Evolutionary conservation across 192 early-diverging fungal species (phyloP), one percentile per base, ranked within the genome.

Genomic region (Coemansia sp.): DNA sequence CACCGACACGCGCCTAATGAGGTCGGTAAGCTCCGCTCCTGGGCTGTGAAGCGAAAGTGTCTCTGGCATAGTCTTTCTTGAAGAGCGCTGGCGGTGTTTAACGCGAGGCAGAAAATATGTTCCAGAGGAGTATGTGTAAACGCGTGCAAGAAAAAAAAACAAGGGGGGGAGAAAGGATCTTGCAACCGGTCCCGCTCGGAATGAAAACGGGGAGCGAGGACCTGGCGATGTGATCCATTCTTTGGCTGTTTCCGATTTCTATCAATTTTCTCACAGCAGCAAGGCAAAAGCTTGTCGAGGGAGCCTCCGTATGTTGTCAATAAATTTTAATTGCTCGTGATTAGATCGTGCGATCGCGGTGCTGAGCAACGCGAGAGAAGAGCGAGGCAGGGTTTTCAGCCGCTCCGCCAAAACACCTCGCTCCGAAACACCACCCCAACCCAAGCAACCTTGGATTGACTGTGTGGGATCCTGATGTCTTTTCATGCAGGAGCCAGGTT

Each of bases 1-100:
- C 6, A 50, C 34, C 1, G 79, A 70, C 16, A 82, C 75, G 61
- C 75, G 75, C 34, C 67, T 69, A 14, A 82, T 52, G 25, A 82
- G 65, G 26, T 18, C 43, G 2, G 37, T 16, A 16, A 72, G 61
- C 65, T 66, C 56, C 6, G 25, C 11, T 39, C 65, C 45, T 16
- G 58, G 42, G 34, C 66, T 57, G 38, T 38, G 26, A 18, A 79
- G 72, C 3, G 21, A 0, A 18, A 69, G 65, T 42, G 77, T 79
- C 48, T 79, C 68, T 11, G 77, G 77, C 77, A 79, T 79, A 0
- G 37, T 13, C 6, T 65, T 56, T 58, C 9, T 10, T 45, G 43
- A 45, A 45, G 43, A 45, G 43, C 13, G 16, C 16, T 1, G 4
- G 14, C 3, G 14, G 18, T 41, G 26, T 43, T 37, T 26, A 33